These are phyloP conservation scores for Cercospora zeina DNA, from an alignment of 2,329 filamentous ascomycete genomes.

Conservation along the genomic window DNA sequence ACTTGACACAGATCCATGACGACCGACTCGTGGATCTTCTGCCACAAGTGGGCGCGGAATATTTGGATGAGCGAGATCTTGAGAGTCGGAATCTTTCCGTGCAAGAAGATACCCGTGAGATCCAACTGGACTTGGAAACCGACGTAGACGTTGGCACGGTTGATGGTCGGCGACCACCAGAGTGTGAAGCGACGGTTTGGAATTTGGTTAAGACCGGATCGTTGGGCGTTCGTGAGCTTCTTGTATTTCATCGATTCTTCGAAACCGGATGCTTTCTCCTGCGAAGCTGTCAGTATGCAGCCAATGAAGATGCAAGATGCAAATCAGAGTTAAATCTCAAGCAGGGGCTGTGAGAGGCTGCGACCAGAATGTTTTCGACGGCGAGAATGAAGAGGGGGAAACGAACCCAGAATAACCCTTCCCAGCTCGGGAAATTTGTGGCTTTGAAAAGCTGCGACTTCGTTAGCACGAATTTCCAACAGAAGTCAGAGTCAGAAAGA, in stretches of 20 bases:
- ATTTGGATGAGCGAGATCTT: slow-evolving; percentile 99
- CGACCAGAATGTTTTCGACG: no score
- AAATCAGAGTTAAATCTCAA: not conserved
- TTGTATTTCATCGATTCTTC: slow-evolving; percentile 87
- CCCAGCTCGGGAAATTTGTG: slow-evolving; percentile 95
- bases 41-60: slow-evolving; percentile 99
- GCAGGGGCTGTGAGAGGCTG: no score
- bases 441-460: slow-evolving; percentile 78
- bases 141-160: slow-evolving; percentile 84
- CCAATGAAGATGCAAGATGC: not conserved
- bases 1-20: slow-evolving; percentile 99
- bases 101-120: slow-evolving; percentile 96
- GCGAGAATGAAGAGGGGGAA: no score
- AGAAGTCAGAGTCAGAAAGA: slow-evolving; percentile 71
- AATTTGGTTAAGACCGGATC: slow-evolving; percentile 96
- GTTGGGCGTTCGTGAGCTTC: slow-evolving; percentile 94
- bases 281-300: slow-evolving; percentile 35
- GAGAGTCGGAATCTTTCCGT: slow-evolving; percentile 96
- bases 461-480: slow-evolving; percentile 54
- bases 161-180: slow-evolving; percentile 74
- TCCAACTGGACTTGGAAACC: slow-evolving; percentile 99
- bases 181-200: slow-evolving; percentile 97
- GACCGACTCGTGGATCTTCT: slow-evolving; percentile 98
- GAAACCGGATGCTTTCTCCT: slow-evolving; percentile 31
- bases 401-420: slow-evolving; percentile 79